These are phyloP conservation scores for Rhodomyrtus psidioides DNA, from an alignment of 441 rosid genomes.

Conservation along the genomic window DNA sequence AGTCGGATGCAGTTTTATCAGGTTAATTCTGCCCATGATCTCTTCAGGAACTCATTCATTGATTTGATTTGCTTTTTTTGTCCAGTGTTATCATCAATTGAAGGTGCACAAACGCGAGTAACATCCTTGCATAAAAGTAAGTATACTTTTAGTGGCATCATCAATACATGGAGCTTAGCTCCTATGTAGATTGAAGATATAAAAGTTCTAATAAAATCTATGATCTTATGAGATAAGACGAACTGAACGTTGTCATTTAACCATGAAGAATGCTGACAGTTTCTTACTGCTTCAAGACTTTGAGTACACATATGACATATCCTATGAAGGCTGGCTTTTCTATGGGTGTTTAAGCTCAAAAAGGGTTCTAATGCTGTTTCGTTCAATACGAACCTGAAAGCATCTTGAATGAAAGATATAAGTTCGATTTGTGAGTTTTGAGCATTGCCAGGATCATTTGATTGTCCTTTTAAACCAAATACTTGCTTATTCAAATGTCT, in stretches of 20 bases:
- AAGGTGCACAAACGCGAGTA: conserved; percentile 51
- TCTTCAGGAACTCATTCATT: background rate
- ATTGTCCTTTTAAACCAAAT: background rate
- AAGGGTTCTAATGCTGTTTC: background rate
- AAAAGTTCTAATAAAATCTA: background rate
- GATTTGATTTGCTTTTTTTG: conserved; percentile 4
- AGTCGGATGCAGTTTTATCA: background rate
- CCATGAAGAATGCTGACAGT: background rate
- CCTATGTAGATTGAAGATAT: background rate
- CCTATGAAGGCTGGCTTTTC: background rate
- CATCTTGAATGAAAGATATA: background rate
- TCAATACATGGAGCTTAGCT: background rate
- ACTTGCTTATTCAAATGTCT: background rate
- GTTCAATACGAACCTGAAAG: background rate
- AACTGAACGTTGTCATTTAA: background rate
- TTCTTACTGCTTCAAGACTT: background rate
- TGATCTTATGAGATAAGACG: background rate
- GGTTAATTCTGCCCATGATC: background rate
- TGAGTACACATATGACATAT: background rate
- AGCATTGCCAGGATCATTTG: background rate
- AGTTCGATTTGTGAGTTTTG: background rate
- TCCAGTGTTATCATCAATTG: conserved; percentile 77
- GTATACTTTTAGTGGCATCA: conserved; percentile 8
- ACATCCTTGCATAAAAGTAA: conserved; percentile 45
- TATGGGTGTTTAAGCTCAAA: background rate